Evolutionary conservation across 345 rosid species (phyloP).

Genomic region (Aegle marmelos): DNA sequence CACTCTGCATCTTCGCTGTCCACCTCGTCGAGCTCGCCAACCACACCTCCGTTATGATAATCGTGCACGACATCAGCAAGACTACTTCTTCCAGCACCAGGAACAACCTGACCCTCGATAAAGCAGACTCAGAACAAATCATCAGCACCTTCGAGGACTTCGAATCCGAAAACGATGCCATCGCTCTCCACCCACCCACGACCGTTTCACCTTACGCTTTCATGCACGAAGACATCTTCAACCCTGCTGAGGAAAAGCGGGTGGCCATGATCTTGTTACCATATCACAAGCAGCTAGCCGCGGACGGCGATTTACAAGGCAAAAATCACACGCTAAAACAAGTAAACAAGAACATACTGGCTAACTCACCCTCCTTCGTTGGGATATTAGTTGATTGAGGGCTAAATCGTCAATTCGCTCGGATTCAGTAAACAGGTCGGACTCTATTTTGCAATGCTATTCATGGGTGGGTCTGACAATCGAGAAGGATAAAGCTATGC

Average conservation of each 20-base stretch:
- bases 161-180: not conserved
- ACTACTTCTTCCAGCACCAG: not conserved
- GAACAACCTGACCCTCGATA: not conserved
- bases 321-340: constrained; percentile 4
- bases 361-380: constrained; percentile 23
- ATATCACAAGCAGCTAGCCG: constrained; percentile 18
- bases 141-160: constrained; percentile 18
- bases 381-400: constrained; percentile 35
- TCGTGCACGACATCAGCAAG: not conserved
- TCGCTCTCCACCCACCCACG: constrained; percentile 25
- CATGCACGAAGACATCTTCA: constrained; percentile 33
- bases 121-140: constrained; percentile 20
- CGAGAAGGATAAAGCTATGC: constrained; percentile 31
- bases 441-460: constrained; percentile 21
- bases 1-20: not conserved
- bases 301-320: constrained; percentile 8
- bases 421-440: not conserved
- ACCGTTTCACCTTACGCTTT: constrained; percentile 29
- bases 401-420: not conserved
- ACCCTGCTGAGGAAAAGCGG: constrained; percentile 27
- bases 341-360: constrained; percentile 20
- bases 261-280: constrained; percentile 27
- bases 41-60: constrained; percentile 4
- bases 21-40: constrained; percentile 6
- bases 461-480: constrained; percentile 28